A percentile compares a stretch with the other conserved stretches of the same genome.
These are phyloP conservation scores for Gigaspora rosea DNA, from an alignment of 192 early-diverging fungal species.

Conservation along the genomic window DNA sequence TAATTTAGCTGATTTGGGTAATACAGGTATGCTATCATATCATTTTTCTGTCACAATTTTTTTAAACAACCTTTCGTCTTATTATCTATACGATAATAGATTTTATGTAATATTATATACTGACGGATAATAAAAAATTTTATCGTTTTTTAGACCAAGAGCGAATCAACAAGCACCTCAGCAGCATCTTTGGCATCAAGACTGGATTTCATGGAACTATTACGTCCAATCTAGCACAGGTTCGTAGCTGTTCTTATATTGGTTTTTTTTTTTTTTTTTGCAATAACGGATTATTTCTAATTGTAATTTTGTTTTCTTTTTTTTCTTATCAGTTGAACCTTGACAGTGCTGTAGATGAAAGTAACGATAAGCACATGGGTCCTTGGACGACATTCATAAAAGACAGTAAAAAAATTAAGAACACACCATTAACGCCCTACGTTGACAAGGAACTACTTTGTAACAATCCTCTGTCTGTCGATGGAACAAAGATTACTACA, in stretches of 20 bases:
- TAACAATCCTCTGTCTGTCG: conserved; percentile 82
- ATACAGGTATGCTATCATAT: conserved; percentile 67
- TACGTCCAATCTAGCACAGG: conserved; percentile 78
- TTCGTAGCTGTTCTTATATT: conserved; percentile 37
- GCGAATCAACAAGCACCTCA: conserved; percentile 69
- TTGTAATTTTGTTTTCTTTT: background rate
- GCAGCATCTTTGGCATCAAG: conserved; percentile 75
- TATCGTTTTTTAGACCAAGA: conserved; percentile 65
- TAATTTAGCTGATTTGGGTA: conserved; percentile 84
- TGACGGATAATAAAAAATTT: background rate
- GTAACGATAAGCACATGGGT: conserved; percentile 90
- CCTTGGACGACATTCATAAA: conserved; percentile 90
- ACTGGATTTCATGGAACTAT: conserved; percentile 83
- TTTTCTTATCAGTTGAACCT: conserved; percentile 69
- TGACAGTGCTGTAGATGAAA: conserved; percentile 84
- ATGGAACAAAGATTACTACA: conserved; percentile 79
- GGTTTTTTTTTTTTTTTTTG: background rate
- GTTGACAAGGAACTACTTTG: conserved; percentile 89
- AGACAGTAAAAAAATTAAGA: conserved; percentile 57
- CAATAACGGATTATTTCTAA: background rate
- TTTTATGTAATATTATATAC: background rate
- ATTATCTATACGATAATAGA: background rate
- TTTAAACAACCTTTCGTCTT: background rate
- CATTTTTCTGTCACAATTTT: background rate
- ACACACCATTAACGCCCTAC: conserved; percentile 91